Evolutionary conservation across 129 eudicot species (phyloP), one percentile per base, ranked within the genome.

Genomic region (Arctium lappa): DNA sequence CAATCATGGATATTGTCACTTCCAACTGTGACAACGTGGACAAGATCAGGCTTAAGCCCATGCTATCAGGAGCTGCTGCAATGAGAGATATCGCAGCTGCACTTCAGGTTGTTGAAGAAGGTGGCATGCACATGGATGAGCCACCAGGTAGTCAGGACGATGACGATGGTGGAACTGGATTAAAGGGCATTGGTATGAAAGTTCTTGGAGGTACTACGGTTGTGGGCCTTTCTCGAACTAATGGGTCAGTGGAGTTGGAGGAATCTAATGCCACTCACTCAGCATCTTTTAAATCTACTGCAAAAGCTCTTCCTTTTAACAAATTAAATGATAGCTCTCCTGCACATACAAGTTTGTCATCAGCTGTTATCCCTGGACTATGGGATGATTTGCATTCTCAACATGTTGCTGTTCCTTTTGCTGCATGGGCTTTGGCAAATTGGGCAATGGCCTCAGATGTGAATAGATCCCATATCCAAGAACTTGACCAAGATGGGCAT

Each of bases 371-470:
- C 68, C 99, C 99, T 84, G 99, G 99, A 60, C 90, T 96, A 40
- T 96, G 98, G 99, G 99, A 96, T 91, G 99, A 96, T 91, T 87
- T 96, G 86, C 92, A 91, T 87, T 93, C 94, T 78, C 94, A 93
- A 85, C 98, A 96, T 88, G 97, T 96, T 84, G 99, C 99, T 42
- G 96, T 96, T 62, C 99, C 99, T 6, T 96, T 96, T 84, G 99
- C 98, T 79, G 95, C 98, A 46, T 96, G 99, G 99, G 99, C 98
- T 39, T 79, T 96, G 80, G 98, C 98, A 56, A 96, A 93, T 83
- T 96, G 99, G 99, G 99, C 99, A 68, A 91, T 88, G 96, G 97
- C 99, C 63, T 96, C 99, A 46, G 94, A 93, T 66, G 88, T 84
- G 3, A 96, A 96, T 74, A 89, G 99, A 75, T 84, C 93, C 13